Percentiles rank a stretch among this genome's conserved stretches.
phyloP scores from a whole-genome alignment of 2,329 filamentous ascomycete species.

The Ramularia collo-cygni region DNA sequence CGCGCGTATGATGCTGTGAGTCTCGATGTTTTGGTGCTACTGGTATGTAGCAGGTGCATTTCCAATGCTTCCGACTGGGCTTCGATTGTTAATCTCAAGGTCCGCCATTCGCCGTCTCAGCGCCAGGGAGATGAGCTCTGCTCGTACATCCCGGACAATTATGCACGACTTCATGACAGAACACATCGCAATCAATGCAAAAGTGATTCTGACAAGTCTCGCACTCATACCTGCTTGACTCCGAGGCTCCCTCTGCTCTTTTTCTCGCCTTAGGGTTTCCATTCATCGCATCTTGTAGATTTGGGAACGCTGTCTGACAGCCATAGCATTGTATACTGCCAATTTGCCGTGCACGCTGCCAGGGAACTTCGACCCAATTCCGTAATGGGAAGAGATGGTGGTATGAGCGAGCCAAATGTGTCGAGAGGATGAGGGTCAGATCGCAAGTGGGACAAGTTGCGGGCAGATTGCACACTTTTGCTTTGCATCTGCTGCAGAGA shows the following conservation, averaged over 20 bases:
- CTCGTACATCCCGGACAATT: constrained; percentile 87
- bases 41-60: no score
- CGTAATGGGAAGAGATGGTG: constrained; percentile 85
- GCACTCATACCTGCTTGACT: constrained; percentile 84
- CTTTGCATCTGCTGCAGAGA: constrained; percentile 77
- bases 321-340: constrained; percentile 60
- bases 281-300: constrained; percentile 24
- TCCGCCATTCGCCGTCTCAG: background rate
- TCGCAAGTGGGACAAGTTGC: constrained; percentile 87
- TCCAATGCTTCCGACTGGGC: no score
- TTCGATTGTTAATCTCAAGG: no score
- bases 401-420: constrained; percentile 85
- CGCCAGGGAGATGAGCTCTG: constrained; percentile 25
- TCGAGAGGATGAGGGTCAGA: constrained; percentile 87
- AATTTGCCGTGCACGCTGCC: constrained; percentile 57
- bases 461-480: constrained; percentile 84
- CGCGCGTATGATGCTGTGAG: no score
- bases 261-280: constrained; percentile 15
- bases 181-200: constrained; percentile 96
- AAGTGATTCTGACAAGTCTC: constrained; percentile 83
- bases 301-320: constrained; percentile 68
- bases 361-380: constrained; percentile 87
- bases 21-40: no score
- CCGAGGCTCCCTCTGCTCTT: constrained; percentile 55
- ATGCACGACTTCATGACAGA: constrained; percentile 87